Evolutionary conservation across 441 rosid species (phyloP).

Genomic region (Metrosideros polymorpha): DNA sequence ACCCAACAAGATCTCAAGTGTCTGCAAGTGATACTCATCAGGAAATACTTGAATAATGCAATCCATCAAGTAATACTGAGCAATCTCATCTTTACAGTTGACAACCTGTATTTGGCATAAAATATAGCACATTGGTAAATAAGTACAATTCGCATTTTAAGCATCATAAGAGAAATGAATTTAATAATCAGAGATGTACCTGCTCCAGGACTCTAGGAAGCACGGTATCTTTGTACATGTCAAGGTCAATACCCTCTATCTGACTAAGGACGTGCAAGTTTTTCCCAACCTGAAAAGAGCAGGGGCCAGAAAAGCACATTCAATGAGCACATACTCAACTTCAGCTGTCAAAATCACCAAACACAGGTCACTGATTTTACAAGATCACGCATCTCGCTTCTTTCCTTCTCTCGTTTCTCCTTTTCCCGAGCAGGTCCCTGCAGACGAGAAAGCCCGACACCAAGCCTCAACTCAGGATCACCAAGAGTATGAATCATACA

Average conservation of each 20-base stretch:
- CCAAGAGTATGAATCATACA: slow-evolving; percentile 64
- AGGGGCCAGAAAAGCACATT: slow-evolving; percentile 7
- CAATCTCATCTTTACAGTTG: slow-evolving; percentile 94
- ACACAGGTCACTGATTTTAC: slow-evolving; percentile 40
- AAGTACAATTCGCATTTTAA: not conserved
- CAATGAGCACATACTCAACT: slow-evolving; percentile 15
- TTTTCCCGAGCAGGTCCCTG: slow-evolving; percentile 88
- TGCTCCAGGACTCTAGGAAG: slow-evolving; percentile 79
- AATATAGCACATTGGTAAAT: not conserved
- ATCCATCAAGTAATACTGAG: slow-evolving; percentile 91
- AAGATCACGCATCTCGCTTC: slow-evolving; percentile 89
- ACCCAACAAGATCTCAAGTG: slow-evolving; percentile 84
- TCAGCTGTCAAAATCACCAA: slow-evolving; percentile 29
- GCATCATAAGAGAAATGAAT: not conserved
- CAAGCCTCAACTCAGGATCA: slow-evolving; percentile 78
- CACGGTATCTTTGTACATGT: slow-evolving; percentile 62
- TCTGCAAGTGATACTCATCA: slow-evolving; percentile 98
- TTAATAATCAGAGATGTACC: slow-evolving; percentile 19
- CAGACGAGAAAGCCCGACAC: slow-evolving; percentile 82
- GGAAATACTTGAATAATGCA: slow-evolving; percentile 99
- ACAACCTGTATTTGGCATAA: slow-evolving; percentile 51
- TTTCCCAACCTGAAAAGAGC: slow-evolving; percentile 60
- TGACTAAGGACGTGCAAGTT: slow-evolving; percentile 78
- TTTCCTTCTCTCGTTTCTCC: slow-evolving; percentile 76
- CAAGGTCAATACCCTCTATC: slow-evolving; percentile 75